Evolutionary conservation across 306 rosid genomes (phyloP).

Genomic region (Fagus crenata): DNA sequence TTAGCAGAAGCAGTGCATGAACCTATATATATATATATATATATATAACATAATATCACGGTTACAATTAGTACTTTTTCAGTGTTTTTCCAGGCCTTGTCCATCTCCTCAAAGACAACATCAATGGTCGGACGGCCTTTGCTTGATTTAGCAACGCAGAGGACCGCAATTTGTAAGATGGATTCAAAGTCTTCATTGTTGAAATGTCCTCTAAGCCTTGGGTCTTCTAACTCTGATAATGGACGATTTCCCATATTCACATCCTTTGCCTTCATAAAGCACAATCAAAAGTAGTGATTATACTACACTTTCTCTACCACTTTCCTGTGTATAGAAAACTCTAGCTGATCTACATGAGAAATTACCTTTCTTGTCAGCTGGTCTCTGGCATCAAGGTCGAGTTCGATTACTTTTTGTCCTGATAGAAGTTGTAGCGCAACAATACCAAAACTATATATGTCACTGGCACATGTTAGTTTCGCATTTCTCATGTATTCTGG

Average conservation of each 20-base stretch:
- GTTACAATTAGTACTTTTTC: not conserved
- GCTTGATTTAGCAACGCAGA: conserved; percentile 83
- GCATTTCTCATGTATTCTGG: conserved; percentile 96
- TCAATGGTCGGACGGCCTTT: conserved; percentile 70
- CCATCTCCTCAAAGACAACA: conserved; percentile 59
- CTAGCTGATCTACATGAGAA: too few species aligned
- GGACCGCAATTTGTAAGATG: conserved; percentile 67
- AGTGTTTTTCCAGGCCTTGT: conserved; percentile 52
- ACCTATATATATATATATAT: too few species aligned
- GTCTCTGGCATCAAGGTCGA: conserved; percentile 82
- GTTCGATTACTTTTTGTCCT: conserved; percentile 75
- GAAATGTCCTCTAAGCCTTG: conserved; percentile 54
- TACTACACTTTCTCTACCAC: not conserved
- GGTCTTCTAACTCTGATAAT: conserved; percentile 67
- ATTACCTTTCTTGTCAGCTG: conserved; percentile 82
- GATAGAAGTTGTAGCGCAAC: conserved; percentile 78
- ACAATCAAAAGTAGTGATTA: not conserved
- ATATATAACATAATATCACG: not conserved
- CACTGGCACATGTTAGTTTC: conserved; percentile 80
- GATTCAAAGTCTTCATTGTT: conserved; percentile 55
- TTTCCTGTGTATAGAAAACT: too few species aligned
- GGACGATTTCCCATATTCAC: conserved; percentile 66
- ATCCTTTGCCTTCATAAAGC: conserved; percentile 64
- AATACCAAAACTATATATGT: conserved; percentile 80
- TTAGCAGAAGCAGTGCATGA: too few species aligned